Evolutionary conservation across 345 rosid genomes (phyloP).

Genomic region (Euclidium syriacum): DNA sequence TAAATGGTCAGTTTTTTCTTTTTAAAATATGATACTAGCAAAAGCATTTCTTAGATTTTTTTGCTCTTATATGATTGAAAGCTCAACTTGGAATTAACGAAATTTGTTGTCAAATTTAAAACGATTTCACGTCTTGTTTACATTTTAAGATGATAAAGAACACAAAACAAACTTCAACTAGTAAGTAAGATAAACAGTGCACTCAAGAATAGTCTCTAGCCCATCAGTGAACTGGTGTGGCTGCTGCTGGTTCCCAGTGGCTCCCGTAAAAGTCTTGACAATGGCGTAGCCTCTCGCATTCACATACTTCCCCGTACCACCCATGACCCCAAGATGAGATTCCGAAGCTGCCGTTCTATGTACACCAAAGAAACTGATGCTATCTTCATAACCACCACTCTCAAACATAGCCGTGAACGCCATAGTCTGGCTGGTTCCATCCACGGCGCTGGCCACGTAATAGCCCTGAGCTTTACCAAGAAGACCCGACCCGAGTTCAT

Average conservation of each 20-base stretch:
- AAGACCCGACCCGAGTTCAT: conserved; percentile 55
- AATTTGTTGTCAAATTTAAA: not conserved
- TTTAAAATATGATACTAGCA: too few species aligned
- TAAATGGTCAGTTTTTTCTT: too few species aligned
- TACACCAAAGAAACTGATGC: conserved; percentile 73
- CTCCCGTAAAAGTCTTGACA: conserved; percentile 47
- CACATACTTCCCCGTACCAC: conserved; percentile 81
- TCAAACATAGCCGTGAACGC: conserved; percentile 77
- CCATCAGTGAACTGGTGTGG: conserved; percentile 63
- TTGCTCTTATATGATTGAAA: not conserved
- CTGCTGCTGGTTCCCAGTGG: conserved; percentile 34
- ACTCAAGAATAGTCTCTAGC: conserved; percentile 54
- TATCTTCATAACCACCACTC: conserved; percentile 58
- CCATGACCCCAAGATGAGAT: conserved; percentile 76
- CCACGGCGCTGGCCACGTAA: conserved; percentile 63
- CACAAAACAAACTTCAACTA: not conserved
- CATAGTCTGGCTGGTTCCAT: conserved; percentile 73
- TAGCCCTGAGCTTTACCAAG: conserved; percentile 84
- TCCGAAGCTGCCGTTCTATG: conserved; percentile 60
- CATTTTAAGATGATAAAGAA: not conserved
- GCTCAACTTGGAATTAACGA: not conserved
- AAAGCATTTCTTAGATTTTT: too few species aligned
- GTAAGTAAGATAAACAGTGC: conserved; percentile 48
- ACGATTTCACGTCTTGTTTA: not conserved
- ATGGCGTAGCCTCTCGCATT: conserved; percentile 70